These are phyloP conservation scores for Zygosaccharomyces siamensis DNA, from an alignment of 805 yeast genomes.

Conservation along the genomic window DNA sequence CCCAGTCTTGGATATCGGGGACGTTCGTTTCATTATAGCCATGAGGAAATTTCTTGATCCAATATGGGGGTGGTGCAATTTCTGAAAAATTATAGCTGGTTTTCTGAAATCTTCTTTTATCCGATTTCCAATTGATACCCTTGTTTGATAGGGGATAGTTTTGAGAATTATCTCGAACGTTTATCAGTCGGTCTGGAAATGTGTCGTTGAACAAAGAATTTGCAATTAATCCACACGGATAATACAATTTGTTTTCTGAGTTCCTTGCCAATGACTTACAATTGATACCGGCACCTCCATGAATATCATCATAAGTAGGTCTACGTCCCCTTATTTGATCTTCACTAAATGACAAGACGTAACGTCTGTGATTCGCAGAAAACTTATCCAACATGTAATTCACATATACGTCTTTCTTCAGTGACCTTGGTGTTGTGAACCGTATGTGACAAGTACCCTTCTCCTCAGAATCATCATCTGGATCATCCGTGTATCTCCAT, in stretches of 20 bases:
- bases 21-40: conserved; percentile 83
- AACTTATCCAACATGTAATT: conserved; percentile 85
- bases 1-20: conserved; percentile 73
- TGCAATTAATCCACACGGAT: conserved; percentile 95
- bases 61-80: conserved; percentile 91
- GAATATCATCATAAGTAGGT: conserved; percentile 49
- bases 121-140: conserved; percentile 84
- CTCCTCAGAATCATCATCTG: conserved; percentile 46
- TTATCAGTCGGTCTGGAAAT: conserved; percentile 41
- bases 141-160: conserved; percentile 40
- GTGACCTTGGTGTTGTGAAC: conserved; percentile 65
- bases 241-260: conserved; percentile 55
- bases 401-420: conserved; percentile 68
- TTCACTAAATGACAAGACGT: conserved; percentile 82
- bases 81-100: conserved; percentile 63
- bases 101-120: conserved; percentile 63
- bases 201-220: conserved; percentile 91
- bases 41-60: conserved; percentile 73
- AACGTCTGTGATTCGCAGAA: conserved; percentile 91
- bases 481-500: conserved; percentile 57
- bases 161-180: conserved; percentile 34
- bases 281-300: conserved; percentile 44
- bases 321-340: conserved; percentile 77
- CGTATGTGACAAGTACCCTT: conserved; percentile 62
- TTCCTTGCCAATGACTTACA: conserved; percentile 62